Evolutionary conservation across 2,329 filamentous ascomycete species (phyloP), one percentile per base, ranked within the genome.

Genomic region (Sclerotiophoma versabilis): DNA sequence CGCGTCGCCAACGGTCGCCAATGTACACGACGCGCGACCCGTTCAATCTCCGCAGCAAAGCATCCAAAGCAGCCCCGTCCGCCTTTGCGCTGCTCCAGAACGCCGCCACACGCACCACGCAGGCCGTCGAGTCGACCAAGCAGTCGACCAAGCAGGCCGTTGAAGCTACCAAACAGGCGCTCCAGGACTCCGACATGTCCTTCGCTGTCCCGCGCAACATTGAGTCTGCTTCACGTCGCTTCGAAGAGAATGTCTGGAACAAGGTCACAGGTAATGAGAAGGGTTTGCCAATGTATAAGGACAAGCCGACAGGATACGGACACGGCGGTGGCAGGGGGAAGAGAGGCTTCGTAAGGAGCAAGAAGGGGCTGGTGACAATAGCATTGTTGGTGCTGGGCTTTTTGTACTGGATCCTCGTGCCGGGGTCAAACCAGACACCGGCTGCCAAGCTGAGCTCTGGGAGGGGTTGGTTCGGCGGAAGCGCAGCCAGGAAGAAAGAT

Each of bases 211-310:
- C 76, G 42, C 73, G 72, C 62, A 77, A 77, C 65, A 70, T 77
- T 5, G 70, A 77, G 56, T 72, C 75, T 64, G 71, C 75, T 15
- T 73, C 75, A 65, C 66, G 75, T 65, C 61, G 65, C 47, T 69
- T 74, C 54, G 77, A 78, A 49, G 76, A 78, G 58, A 72, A 71
- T 64, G 72, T 75, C 29, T 78, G 76, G 76, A 66, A 62, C 17
- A 75, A 71, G 49, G 70, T 92, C 56, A 87, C 93, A 58, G 84
- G 87, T 30, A 76, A 76, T 43, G 79, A 82, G 41, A 80, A 84
- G 77, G 75, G 86, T 53, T 79, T 99, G 59, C 95, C 95, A 38
- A 93, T 98, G 90, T 99, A 99, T 80, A 99, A 99, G 78, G 95
- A 99, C 78, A 99, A 99, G 75, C 95, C 95, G n/a, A 95, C 91